phyloP scores from a whole-genome alignment of 192 early-diverging fungal genomes.

The Pecoramyces ruminantium region DNA sequence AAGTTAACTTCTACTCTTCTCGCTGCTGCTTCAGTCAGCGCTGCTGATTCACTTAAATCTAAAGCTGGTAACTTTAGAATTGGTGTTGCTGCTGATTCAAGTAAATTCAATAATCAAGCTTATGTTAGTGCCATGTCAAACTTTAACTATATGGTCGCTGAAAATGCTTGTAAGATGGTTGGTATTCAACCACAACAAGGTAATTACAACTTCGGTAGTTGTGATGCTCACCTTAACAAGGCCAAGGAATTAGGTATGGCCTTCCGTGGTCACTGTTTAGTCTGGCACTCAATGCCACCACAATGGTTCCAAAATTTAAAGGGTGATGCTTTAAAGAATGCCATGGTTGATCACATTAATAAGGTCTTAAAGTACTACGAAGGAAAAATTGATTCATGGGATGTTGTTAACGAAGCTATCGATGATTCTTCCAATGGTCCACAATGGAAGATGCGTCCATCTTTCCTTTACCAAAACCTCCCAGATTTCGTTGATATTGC shows the following conservation, averaged over 20 bases:
- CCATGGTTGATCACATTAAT: background rate
- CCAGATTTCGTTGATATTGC: constrained; percentile 5
- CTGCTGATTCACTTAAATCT: background rate
- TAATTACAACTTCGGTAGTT: background rate
- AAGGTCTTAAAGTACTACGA: background rate
- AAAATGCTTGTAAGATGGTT: background rate
- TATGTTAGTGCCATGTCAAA: background rate
- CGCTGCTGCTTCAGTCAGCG: background rate
- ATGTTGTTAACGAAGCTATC: constrained; percentile 6
- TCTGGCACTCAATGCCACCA: background rate
- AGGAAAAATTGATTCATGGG: background rate
- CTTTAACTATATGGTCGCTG: background rate
- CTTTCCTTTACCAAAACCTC: constrained; percentile 4
- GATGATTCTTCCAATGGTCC: background rate
- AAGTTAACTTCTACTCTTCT: background rate
- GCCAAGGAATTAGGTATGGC: background rate
- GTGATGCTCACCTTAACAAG: background rate
- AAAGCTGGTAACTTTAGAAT: background rate
- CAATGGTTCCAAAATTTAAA: background rate
- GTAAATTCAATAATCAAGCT: background rate
- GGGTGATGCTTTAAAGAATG: background rate
- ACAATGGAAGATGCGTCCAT: constrained; percentile 11
- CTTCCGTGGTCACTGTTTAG: background rate
- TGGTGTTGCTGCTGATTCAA: background rate
- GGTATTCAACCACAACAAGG: background rate